These are phyloP conservation scores for Chaetoceros tenuissimus DNA, from an alignment of 108 stramenopile species.

Conservation along the genomic window DNA sequence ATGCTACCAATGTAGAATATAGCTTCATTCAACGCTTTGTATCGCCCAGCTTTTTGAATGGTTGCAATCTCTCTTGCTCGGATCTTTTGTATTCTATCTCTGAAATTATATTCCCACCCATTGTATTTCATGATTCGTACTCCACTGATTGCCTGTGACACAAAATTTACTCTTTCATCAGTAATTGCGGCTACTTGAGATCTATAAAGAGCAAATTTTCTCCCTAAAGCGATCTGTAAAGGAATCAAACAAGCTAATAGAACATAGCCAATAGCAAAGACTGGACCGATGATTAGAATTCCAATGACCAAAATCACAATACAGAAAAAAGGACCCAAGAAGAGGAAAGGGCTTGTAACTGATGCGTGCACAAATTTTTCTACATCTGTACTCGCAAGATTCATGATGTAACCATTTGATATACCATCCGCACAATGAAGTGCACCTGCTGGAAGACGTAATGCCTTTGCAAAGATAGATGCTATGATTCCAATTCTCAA, in stretches of 20 bases:
- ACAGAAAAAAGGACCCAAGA: slow-evolving; percentile 24
- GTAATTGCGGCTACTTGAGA: slow-evolving; percentile 19
- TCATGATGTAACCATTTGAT: slow-evolving; percentile 17
- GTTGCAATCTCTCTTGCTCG: slow-evolving; percentile 11
- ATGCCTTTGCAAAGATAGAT: slow-evolving; percentile 5
- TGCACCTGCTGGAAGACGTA: slow-evolving; percentile 1
- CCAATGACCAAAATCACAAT: slow-evolving; percentile 23
- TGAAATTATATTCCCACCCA: slow-evolving; percentile 12
- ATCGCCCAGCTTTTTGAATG: slow-evolving; percentile 12
- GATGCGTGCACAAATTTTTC: slow-evolving; percentile 24
- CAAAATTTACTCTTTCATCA: slow-evolving; percentile 29
- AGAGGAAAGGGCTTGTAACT: slow-evolving; percentile 22
- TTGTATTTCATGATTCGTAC: slow-evolving; percentile 12
- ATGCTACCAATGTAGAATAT: slow-evolving; percentile 22
- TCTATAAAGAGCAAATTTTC: slow-evolving; percentile 16
- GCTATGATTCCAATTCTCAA: slow-evolving; percentile 7
- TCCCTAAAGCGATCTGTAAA: slow-evolving; percentile 18
- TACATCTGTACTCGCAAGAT: slow-evolving; percentile 32
- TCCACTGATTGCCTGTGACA: slow-evolving; percentile 28
- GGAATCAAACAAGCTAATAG: slow-evolving; percentile 22
- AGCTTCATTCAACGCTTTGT: slow-evolving; percentile 28
- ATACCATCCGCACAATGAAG: too few species aligned
- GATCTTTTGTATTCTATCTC: slow-evolving; percentile 6
- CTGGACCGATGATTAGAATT: slow-evolving; percentile 10
- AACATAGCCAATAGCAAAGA: slow-evolving; percentile 21